Conservation (phyloP, 148 eudicot genomes). For the Chenopodium quinoa region DNA sequence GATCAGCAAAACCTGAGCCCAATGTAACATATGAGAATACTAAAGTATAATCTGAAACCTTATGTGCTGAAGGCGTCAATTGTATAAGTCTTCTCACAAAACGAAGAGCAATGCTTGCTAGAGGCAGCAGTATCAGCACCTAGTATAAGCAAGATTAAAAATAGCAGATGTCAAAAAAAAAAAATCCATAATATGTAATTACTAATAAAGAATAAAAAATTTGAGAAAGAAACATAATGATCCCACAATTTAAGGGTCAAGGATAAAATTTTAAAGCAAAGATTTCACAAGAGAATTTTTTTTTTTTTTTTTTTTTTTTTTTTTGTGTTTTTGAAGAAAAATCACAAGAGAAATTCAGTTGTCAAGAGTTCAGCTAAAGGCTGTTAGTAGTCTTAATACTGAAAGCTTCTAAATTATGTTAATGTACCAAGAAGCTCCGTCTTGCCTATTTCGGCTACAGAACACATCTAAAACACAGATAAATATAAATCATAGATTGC, state of each 20-base stretch:
- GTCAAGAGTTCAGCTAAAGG: neutral
- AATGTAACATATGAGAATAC: conserved; percentile 3
- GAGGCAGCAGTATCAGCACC: conserved; percentile 82
- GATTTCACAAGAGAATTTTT: neutral
- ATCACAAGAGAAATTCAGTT: neutral
- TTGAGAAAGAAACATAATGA: neutral
- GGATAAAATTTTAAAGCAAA: neutral
- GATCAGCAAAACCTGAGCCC: neutral
- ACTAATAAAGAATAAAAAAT: neutral
- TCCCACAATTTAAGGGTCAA: neutral
- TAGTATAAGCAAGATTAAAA: conserved; percentile 26
- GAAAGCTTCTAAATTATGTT: neutral
- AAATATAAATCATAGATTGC: neutral
- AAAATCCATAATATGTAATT: neutral
- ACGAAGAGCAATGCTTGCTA: conserved; percentile 82
- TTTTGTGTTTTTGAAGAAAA: too few species aligned
- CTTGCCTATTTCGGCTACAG: neutral
- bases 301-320: too few species aligned
- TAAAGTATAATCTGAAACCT: conserved; percentile 45
- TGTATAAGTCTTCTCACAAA: conserved; percentile 74
- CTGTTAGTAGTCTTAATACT: neutral
- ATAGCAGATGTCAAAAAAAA: conserved; percentile 1
- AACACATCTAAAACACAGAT: neutral
- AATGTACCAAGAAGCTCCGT: neutral
- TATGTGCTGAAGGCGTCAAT: conserved; percentile 61